Base-by-base conservation (phyloP, 768 basidiomycete genomes). In the Phlebiopsis gigantea region DNA sequence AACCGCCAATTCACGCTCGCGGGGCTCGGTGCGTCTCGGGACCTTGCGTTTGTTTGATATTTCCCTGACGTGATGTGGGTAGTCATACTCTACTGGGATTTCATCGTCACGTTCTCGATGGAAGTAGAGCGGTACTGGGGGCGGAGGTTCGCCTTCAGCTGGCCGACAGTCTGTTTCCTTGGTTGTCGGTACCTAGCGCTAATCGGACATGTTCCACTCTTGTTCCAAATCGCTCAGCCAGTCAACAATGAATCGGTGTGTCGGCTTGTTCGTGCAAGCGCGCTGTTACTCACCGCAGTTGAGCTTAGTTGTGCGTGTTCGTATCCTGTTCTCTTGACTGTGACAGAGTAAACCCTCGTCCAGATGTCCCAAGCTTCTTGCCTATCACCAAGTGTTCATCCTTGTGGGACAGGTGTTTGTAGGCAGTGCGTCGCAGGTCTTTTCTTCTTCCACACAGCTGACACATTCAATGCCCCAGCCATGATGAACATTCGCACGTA, bases 401-500 rank as follows among this genome's bases (percentile, higher is more conserved):
- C 9, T 54, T 17, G 24, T 54, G 10, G 12, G 21, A 8, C 53
- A 54, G 22, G 5, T 7, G 5, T 41, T 54, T 22, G 34, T 54
- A 4, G n/a, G n/a, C n/a, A n/a, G n/a, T n/a, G n/a, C n/a, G n/a
- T n/a, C 44, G 7, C 2, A 6, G 9, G n/a, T 15, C n/a, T 19
- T 22, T 46, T 55, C 29, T 8, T 9, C 25, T 8, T n/a, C n/a
- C n/a, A n/a, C n/a, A n/a, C n/a, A n/a, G 8, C 8, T 29, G 6
- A 5, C 34, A n/a, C n/a, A n/a, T n/a, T n/a, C 9, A 12, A 29
- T n/a, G 6, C 12, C 26, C 4, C 53, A 57, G 56, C 29, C 28
- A 10, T 57, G 41, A 39, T 57, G 15, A 30, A 12, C 25, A 25
- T 57, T 41, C 56, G 50, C 4, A 57, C 56, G 8, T 57, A 53